Base-by-base conservation (phyloP, 768 basidiomycete genomes). In the Suillus subluteus region DNA sequence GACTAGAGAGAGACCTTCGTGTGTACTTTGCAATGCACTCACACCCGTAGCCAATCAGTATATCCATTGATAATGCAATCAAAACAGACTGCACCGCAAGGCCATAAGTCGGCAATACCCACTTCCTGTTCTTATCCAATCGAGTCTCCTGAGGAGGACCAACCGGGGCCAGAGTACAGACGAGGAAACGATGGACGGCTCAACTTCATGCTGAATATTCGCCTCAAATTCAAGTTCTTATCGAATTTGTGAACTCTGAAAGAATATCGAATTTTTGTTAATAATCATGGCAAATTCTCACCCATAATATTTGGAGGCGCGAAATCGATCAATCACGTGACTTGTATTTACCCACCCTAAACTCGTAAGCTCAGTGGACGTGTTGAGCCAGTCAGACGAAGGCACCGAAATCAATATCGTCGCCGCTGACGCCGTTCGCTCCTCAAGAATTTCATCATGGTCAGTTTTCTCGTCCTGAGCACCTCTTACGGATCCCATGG, bases 381-480 rank as follows among this genome's bases (percentile, higher is more conserved):
- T 21, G n/a, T 32, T 62, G 55, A 40, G 46, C 40, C 50, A 65
- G 55, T 55, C 43, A 40, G 67, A 59, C 54, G 66, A 55, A 62
- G 50, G 64, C 59, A 70, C 69, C 71, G 71, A 71, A 67, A 62
- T 72, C 74, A 72, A 72, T 68, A 68, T 65, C 68, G 69, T 67
- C 71, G 67, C 40, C 55, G 66, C 63, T 55, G 73, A 65, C 67
- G 63, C 66, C 66, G 56, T 67, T 65, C 48, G 54, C 58, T 41
- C 73, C 65, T 73, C 77, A 77, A 79, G 71, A 73, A 68, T 67
- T 59, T 56, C 70, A 75, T 65, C 67, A 78, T 78, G 77, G 77
- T 78, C 44, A 78, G 77, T 78, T 32, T 43, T 30, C 40, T 63
- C 62, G 44, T 69, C 56, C 64, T 67, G 37, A 40, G 2, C 37